A percentile compares a stretch with the other conserved stretches of the same genome.
phyloP scores from a whole-genome alignment of 441 rosid species.

The Jatropha podagrica region DNA sequence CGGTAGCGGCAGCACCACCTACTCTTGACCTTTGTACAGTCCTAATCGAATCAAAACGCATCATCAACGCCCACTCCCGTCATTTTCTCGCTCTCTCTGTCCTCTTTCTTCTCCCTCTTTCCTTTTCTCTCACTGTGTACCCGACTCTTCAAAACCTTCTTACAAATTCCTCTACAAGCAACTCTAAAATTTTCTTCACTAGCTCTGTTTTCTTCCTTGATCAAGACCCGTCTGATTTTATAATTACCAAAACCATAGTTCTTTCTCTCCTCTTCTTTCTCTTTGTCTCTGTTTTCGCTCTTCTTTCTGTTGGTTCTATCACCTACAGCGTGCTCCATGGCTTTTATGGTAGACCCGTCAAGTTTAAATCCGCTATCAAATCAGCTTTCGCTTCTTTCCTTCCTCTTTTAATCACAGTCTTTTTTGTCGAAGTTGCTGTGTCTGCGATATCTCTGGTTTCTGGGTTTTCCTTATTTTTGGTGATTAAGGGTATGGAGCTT shows the following conservation, averaged over 20 bases:
- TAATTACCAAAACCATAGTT: slow-evolving; percentile 18
- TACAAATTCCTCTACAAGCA: slow-evolving; percentile 28
- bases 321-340: slow-evolving; percentile 67
- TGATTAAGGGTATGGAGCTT: slow-evolving; percentile 28
- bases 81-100: slow-evolving; percentile 82
- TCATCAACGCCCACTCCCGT: slow-evolving; percentile 68
- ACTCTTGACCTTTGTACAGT: slow-evolving; percentile 34
- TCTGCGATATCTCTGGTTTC: slow-evolving; percentile 29
- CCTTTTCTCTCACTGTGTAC: slow-evolving; percentile 49
- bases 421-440: slow-evolving; percentile 29
- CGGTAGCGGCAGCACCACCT: not conserved
- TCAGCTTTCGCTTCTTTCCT: slow-evolving; percentile 55
- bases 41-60: slow-evolving; percentile 53
- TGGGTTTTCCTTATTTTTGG: slow-evolving; percentile 30
- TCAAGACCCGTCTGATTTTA: not conserved
- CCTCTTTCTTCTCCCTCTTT: slow-evolving; percentile 67
- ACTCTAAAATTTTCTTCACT: slow-evolving; percentile 31
- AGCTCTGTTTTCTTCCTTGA: not conserved
- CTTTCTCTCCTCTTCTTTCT: slow-evolving; percentile 28
- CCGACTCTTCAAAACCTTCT: slow-evolving; percentile 47
- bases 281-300: slow-evolving; percentile 35
- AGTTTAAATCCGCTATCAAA: slow-evolving; percentile 48
- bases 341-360: slow-evolving; percentile 76
- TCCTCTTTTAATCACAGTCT: slow-evolving; percentile 43
- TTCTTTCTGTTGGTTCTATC: slow-evolving; percentile 61